Conservation (phyloP, 1,139 yeast genomes). For the Arxiozyma heterogenica region DNA sequence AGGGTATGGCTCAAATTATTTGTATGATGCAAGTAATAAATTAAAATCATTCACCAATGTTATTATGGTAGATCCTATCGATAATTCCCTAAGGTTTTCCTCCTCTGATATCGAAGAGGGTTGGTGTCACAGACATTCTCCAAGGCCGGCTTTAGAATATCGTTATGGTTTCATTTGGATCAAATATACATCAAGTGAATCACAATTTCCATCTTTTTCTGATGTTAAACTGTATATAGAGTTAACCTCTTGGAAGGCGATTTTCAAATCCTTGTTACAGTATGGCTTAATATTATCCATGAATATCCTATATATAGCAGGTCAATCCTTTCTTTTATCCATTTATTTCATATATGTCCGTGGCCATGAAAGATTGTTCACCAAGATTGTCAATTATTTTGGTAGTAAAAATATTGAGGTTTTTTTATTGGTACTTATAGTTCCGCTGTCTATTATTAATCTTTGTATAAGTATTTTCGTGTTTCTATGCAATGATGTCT, state of each 20-base stretch:
- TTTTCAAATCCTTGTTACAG: background rate
- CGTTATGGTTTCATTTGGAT: slow-evolving; percentile 9
- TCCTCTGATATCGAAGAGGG: slow-evolving; percentile 9
- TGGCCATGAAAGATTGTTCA: slow-evolving; percentile 24
- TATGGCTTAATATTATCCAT: background rate
- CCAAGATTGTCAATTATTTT: slow-evolving; percentile 25
- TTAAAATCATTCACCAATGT: slow-evolving; percentile 2
- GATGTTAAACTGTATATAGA: background rate
- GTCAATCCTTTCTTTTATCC: slow-evolving; percentile 27
- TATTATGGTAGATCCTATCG: slow-evolving; percentile 14
- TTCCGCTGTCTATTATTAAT: slow-evolving; percentile 21
- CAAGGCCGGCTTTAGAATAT: slow-evolving; percentile 4
- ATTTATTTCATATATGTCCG: slow-evolving; percentile 30
- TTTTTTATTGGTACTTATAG: slow-evolving; percentile 18
- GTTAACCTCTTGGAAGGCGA: background rate
- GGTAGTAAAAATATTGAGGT: slow-evolving; percentile 20
- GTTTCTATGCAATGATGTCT: slow-evolving; percentile 21
- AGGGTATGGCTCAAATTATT: background rate
- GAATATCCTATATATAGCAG: slow-evolving; percentile 16
- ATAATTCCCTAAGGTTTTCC: slow-evolving; percentile 16
- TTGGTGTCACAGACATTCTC: background rate
- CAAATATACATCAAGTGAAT: background rate
- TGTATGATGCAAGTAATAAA: background rate
- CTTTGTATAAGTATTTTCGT: slow-evolving; percentile 16
- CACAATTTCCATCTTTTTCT: background rate